Conservation (phyloP, 352 stramenopile species). For the Phytophthora pisi region DNA sequence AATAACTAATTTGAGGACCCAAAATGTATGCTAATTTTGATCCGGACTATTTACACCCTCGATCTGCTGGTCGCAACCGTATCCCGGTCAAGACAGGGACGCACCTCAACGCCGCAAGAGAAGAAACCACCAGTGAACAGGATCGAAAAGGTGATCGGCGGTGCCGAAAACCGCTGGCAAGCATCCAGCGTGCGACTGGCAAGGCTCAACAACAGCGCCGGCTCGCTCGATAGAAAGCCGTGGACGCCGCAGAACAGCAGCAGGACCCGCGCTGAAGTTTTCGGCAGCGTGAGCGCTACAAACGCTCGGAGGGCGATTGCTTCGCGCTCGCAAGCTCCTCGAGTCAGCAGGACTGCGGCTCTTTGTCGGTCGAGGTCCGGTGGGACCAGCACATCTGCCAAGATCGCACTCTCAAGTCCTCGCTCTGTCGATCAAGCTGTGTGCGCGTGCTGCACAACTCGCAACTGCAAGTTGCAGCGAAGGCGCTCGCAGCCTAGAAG, state of each 20-base stretch:
- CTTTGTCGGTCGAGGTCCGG: neutral
- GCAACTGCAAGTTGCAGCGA: neutral
- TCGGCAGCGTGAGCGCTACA: constrained; percentile 2
- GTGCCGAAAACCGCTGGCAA: constrained; percentile 1
- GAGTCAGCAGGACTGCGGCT: constrained; percentile 1
- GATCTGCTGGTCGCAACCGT: constrained; percentile 18
- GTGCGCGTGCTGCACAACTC: too few relatives aligned
- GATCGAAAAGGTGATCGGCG: neutral
- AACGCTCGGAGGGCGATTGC: neutral
- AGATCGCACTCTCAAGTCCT: neutral
- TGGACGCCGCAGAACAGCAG: neutral
- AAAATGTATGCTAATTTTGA: too few relatives aligned
- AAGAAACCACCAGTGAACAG: constrained; percentile 19
- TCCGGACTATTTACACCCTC: too few relatives aligned
- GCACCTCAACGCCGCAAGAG: constrained; percentile 13
- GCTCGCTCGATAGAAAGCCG: neutral
- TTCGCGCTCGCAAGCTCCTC: neutral
- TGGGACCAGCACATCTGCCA: constrained; percentile 3
- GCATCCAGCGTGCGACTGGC: neutral
- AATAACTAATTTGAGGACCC: too few relatives aligned
- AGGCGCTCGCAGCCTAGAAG: neutral
- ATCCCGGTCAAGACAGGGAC: constrained; percentile 23
- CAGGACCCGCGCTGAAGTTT: neutral
- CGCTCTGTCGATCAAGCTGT: neutral
- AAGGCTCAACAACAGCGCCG: neutral